Conservation (phyloP, 2,329 filamentous ascomycete species). For the Microthyrium microscopicum region DNA sequence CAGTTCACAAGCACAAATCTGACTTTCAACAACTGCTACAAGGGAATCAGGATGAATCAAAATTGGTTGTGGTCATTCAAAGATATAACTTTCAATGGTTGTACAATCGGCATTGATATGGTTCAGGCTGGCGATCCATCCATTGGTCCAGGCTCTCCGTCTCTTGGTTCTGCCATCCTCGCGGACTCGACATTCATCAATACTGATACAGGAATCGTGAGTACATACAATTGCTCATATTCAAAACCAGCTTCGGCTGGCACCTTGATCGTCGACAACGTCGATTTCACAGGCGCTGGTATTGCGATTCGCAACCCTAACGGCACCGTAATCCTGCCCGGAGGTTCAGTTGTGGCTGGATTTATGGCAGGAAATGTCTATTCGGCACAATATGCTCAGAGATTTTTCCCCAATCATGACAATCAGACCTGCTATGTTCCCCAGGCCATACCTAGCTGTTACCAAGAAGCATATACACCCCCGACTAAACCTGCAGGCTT, state of each 20-base stretch:
- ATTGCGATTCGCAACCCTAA: slow-evolving; percentile 41
- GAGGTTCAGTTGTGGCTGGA: slow-evolving; percentile 46
- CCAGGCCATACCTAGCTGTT: background rate
- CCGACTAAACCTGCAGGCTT: background rate
- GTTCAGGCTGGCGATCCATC: slow-evolving; percentile 39
- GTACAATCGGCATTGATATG: slow-evolving; percentile 31
- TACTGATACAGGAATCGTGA: slow-evolving; percentile 17
- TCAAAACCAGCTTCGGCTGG: slow-evolving; percentile 31
- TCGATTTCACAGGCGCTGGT: slow-evolving; percentile 49
- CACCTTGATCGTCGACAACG: slow-evolving; percentile 39
- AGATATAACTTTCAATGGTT: slow-evolving; percentile 29
- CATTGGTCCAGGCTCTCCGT: too few species aligned
- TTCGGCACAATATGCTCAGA: slow-evolving; percentile 3
- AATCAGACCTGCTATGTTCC: slow-evolving; percentile 1
- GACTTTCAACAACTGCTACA: slow-evolving; percentile 31
- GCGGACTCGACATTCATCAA: slow-evolving; percentile 57
- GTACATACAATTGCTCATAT: slow-evolving; percentile 38
- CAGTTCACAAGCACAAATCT: slow-evolving; percentile 42
- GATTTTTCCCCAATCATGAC: slow-evolving; percentile 1
- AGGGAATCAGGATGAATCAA: slow-evolving; percentile 32
- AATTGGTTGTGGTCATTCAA: slow-evolving; percentile 33
- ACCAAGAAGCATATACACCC: background rate
- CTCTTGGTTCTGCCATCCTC: slow-evolving; percentile 67
- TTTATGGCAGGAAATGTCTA: slow-evolving; percentile 64
- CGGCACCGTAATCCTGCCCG: slow-evolving; percentile 43